Evolutionary conservation across 2,329 filamentous ascomycete genomes (phyloP).

Genomic region (Aureobasidium leucospermi): DNA sequence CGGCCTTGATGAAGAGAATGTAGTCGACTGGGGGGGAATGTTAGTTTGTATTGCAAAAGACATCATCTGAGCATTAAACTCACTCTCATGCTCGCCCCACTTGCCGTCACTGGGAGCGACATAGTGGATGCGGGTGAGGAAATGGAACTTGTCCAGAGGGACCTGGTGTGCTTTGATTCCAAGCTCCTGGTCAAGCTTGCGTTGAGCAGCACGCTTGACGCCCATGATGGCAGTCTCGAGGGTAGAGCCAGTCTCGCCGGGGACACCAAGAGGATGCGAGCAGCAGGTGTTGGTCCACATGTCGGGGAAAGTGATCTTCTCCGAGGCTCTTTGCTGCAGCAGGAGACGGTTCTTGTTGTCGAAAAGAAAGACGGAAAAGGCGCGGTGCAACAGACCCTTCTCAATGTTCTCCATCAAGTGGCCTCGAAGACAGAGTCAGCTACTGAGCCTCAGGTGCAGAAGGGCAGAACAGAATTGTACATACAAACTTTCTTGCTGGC

Average conservation of each 20-base stretch:
- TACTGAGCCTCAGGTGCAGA: background rate
- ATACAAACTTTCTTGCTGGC: conserved; percentile 96
- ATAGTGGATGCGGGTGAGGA: conserved; percentile 96
- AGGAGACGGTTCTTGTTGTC: conserved; percentile 87
- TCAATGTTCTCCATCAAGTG: conserved; percentile 99
- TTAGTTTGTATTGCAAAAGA: conserved; percentile 18
- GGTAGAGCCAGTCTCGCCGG: conserved; percentile 80
- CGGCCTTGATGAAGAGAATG: conserved; percentile 94
- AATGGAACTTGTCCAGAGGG: conserved; percentile 82
- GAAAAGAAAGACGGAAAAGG: conserved; percentile 97
- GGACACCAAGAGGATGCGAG: conserved; percentile 88
- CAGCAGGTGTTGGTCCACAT: conserved; percentile 99
- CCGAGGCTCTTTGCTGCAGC: conserved; percentile 85
- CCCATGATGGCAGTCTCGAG: conserved; percentile 74
- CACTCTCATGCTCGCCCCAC: conserved; percentile 98
- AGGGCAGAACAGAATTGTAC: conserved; percentile 28
- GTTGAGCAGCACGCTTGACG: conserved; percentile 83
- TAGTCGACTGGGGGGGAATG: conserved; percentile 66
- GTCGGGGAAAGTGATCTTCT: conserved; percentile 99
- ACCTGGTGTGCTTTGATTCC: conserved; percentile 87
- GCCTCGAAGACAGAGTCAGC: conserved; percentile 46
- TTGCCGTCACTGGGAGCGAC: conserved; percentile 94
- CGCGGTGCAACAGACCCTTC: conserved; percentile 88
- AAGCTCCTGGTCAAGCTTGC: conserved; percentile 90
- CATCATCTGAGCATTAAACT: conserved; percentile 29